Evolutionary conservation across 192 early-diverging fungal genomes (phyloP).

Genomic region (Haplosporangium gracile): DNA sequence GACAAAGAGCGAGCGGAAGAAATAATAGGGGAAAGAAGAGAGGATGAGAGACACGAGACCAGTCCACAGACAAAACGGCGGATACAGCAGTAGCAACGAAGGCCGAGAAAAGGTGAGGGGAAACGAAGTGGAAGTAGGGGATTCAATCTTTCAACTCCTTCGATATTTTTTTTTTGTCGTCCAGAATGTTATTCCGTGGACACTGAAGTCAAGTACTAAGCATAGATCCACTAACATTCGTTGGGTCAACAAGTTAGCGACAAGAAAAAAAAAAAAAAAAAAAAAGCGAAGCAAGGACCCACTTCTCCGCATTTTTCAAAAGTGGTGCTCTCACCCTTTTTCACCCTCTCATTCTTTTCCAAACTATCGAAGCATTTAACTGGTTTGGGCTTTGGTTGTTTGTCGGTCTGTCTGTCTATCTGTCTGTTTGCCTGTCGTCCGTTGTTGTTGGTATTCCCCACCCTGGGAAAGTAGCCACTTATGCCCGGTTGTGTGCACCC

Average conservation of each 20-base stretch:
- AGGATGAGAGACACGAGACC: neutral
- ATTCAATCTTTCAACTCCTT: neutral
- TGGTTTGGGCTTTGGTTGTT: neutral
- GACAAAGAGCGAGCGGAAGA: neutral
- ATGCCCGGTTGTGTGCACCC: neutral
- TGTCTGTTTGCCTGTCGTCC: neutral
- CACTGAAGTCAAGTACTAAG: neutral
- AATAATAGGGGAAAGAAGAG: neutral
- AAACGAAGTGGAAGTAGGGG: neutral
- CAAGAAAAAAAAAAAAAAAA: neutral
- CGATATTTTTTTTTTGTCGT: neutral
- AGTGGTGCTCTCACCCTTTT: neutral
- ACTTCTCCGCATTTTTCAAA: neutral
- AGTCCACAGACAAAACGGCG: neutral
- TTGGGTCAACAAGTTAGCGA: neutral
- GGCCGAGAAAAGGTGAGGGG: neutral
- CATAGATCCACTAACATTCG: neutral
- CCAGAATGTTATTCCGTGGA: neutral
- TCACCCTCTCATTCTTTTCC: neutral
- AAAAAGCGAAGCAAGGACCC: neutral
- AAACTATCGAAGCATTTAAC: neutral
- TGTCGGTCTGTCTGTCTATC: neutral
- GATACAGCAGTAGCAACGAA: neutral
- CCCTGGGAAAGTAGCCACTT: constrained; percentile 5
- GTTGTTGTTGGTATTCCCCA: neutral